A percentile compares a stretch with the other conserved stretches of the same genome.
Evolutionary conservation across 106 monocot species (phyloP).

Genomic region (Dioscorea alata): DNA sequence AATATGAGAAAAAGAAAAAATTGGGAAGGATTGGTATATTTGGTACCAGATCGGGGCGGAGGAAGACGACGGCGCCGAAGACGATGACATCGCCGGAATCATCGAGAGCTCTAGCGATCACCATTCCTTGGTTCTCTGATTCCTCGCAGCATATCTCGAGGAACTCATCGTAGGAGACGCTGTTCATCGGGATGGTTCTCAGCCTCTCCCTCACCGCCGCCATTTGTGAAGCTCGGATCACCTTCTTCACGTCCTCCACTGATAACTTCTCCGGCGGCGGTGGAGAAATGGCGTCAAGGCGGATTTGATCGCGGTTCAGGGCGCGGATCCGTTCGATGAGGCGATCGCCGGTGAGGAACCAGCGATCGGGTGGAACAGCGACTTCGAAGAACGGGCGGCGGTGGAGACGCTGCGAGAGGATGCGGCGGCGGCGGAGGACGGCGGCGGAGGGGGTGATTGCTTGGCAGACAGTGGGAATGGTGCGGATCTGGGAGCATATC

Average conservation of each 20-base stretch:
- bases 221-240: slow-evolving; percentile 45
- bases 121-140: slow-evolving; percentile 27
- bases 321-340: slow-evolving; percentile 28
- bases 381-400: slow-evolving; percentile 17
- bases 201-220: slow-evolving; percentile 48
- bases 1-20: too few relatives aligned
- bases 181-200: slow-evolving; percentile 12
- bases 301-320: slow-evolving; percentile 25
- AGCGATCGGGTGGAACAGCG: neutral
- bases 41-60: slow-evolving; percentile 68
- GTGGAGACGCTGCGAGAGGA: neutral
- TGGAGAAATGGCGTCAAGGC: slow-evolving; percentile 28
- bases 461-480: neutral
- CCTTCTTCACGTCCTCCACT: slow-evolving; percentile 58
- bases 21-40: neutral
- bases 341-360: slow-evolving; percentile 16
- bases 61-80: slow-evolving; percentile 55
- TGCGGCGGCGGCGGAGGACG: too few relatives aligned
- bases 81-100: slow-evolving; percentile 76
- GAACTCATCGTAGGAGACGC: slow-evolving; percentile 43
- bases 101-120: slow-evolving; percentile 57
- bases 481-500: neutral
- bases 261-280: slow-evolving; percentile 34
- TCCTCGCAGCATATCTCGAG: slow-evolving; percentile 46
- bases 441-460: neutral